Evolutionary conservation across 805 yeast species (phyloP).

Genomic region (Saccharomycopsis sp.): DNA sequence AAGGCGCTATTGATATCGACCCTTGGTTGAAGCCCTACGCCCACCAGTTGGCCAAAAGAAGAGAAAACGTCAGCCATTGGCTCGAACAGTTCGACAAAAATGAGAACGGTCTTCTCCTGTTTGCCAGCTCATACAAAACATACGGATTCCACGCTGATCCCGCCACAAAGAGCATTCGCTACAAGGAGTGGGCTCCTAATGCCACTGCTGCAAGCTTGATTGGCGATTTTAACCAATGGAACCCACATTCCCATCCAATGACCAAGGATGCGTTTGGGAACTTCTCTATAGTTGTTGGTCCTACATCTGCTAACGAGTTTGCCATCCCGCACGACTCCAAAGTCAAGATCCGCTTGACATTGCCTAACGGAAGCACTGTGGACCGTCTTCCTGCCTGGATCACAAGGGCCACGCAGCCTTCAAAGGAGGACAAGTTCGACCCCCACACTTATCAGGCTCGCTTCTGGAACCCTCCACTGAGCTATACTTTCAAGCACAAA

Average conservation of each 20-base stretch:
- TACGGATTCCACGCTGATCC: conserved; percentile 70
- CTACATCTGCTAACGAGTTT: conserved; percentile 37
- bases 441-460: conserved; percentile 64
- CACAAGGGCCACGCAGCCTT: conserved; percentile 69
- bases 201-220: conserved; percentile 69
- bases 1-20: conserved; percentile 65
- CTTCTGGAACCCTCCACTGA: conserved; percentile 76
- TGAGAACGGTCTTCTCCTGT: conserved; percentile 60
- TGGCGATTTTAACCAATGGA: conserved; percentile 92
- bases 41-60: conserved; percentile 60
- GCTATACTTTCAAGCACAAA: conserved; percentile 48
- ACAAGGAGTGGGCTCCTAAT: conserved; percentile 87
- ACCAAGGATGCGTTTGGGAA: conserved; percentile 60
- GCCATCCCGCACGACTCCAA: conserved; percentile 79
- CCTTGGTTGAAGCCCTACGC: conserved; percentile 83
- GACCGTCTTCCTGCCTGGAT: conserved; percentile 91
- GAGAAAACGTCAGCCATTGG: conserved; percentile 62
- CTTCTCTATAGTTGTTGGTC: conserved; percentile 54
- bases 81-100: conserved; percentile 41
- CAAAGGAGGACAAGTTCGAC: conserved; percentile 30
- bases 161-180: conserved; percentile 46
- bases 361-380: conserved; percentile 57
- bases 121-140: conserved; percentile 68
- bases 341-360: conserved; percentile 60
- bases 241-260: conserved; percentile 48